A percentile compares a stretch with the other conserved stretches of the same genome.
Evolutionary conservation across 1,284 basidiomycete genomes (phyloP).

Genomic region (Phellinidium pouzarii): DNA sequence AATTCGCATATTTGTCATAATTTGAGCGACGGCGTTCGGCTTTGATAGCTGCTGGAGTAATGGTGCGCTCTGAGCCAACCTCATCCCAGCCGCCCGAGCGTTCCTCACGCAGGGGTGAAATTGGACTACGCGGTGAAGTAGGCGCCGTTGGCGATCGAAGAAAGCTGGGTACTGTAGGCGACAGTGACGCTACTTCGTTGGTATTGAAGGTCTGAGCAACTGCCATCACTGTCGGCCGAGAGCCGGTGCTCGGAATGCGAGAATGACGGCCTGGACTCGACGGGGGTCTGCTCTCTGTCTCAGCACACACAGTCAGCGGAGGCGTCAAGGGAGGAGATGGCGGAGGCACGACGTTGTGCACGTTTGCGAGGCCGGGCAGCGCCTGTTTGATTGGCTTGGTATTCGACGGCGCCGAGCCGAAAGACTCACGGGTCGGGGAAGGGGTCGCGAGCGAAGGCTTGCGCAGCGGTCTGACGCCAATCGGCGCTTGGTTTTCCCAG

Average conservation of each 20-base stretch:
- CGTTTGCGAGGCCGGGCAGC: constrained; percentile 33
- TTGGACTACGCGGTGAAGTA: constrained; percentile 12
- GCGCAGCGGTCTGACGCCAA: constrained; percentile 27
- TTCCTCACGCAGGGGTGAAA: constrained; percentile 13
- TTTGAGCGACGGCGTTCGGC: constrained; percentile 56
- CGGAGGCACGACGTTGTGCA: constrained; percentile 9
- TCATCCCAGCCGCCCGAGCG: constrained; percentile 22
- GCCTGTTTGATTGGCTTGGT: constrained; percentile 31
- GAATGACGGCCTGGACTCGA: constrained; percentile 32
- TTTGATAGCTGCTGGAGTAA: constrained; percentile 19
- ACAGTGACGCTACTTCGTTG: constrained; percentile 27
- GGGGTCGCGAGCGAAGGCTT: constrained; percentile 14
- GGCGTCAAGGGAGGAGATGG: constrained; percentile 18
- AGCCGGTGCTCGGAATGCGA: constrained; percentile 62
- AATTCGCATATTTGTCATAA: constrained; percentile 57
- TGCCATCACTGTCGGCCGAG: constrained; percentile 68
- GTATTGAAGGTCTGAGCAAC: constrained; percentile 53
- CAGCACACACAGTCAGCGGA: constrained; percentile 21
- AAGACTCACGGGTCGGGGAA: constrained; percentile 12
- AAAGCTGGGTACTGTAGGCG: constrained; percentile 11
- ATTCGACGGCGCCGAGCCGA: constrained; percentile 18
- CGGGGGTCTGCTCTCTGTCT: constrained; percentile 20
- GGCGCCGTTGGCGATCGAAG: neutral
- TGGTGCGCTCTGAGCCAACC: constrained; percentile 18
- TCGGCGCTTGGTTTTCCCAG: constrained; percentile 30